Base-by-base conservation (phyloP, 2,329 filamentous ascomycete genomes). In the Curvularia hawaiiensis region DNA sequence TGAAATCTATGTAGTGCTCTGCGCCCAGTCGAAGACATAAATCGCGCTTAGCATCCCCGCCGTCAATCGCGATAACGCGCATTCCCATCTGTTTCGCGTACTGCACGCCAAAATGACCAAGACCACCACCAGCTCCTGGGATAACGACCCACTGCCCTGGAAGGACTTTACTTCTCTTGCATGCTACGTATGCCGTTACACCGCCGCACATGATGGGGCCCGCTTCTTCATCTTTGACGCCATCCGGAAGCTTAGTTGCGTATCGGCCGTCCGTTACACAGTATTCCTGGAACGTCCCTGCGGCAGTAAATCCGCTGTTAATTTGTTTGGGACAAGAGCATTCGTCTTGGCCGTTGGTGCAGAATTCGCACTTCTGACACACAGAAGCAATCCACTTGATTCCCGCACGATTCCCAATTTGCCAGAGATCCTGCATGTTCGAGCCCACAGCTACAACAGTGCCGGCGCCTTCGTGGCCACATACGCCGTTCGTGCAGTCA, bases 361-460 rank as follows among this genome's bases (percentile, higher is more conserved):
- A 97, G 83, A 90, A 96, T 66, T 86, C 83, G 80, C 93, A 97
- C 62, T 82, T 78, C 58, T 95, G 82, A 78, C 93, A 97, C 39
- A 90, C 88, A 63, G 90, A 90, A 76, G 96, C 94, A 73, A 96
- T 83, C 92, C 92, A 97, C 83, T 81, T 78, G 56, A 78, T 71
- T 6, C 83, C 83, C 2, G 78, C 84, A 24, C 84, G 75, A 59
- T 86, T 81, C 4, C 84, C 84, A 1, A 64, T 30, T 46, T 92
- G 80, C 69, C 70, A 72, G 22, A 62, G 49, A 68, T 94, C 90
- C 12, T 83, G 79, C 61, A 95, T 91, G 41, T 94, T 84, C 26
- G 88, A 81, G 67, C 92, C 92, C 82, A 65, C 60, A 22, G 57
- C 61, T 38, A 97, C 92, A 40, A 96, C 90, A 50, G 91, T 79